Evolutionary conservation across 2,329 filamentous ascomycete genomes (phyloP), one percentile per base, ranked within the genome.

Genomic region (Colletotrichum lentis): DNA sequence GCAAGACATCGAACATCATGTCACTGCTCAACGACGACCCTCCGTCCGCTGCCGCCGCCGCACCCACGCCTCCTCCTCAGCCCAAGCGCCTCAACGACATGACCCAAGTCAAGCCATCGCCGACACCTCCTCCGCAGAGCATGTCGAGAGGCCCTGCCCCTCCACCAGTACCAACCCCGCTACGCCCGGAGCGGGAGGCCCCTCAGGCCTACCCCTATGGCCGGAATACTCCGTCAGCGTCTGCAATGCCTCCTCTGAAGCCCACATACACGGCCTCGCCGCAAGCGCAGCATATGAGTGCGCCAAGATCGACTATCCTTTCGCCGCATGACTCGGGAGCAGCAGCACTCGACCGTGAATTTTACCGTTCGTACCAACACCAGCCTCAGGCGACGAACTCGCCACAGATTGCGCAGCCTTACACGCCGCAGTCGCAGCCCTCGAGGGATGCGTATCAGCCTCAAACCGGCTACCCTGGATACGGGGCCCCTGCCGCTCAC

Each of bases 1-100:
- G 84, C n/a, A 90, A 89, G 78, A 88, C 84, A 8, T 89, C 87
- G 16, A 90, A 80, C 70, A 83, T 90, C 69, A 88, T 89, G 83
- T 86, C 86, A 0, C 76, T 90, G 69, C 80, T 90, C 3, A 89
- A 89, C 71, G 86, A 89, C 69, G 88, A 89, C 61, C 82, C 84
- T 8, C 79, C 79, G 3, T 78, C 82, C 6, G 78, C 83, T 7
- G 82, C 82, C n/a, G 50, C 66, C 35, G 55, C 66, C 22, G 62
- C 66, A 43, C 62, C 66, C 20, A 50, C 55, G 43, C 37, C 66
- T 6, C 58, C 66, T 10, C 66, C 66, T 46, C 78, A 81, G 58
- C 79, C 80, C 0, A 87, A 87, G 76, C 81, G 85, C 39, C 78
- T 87, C 37, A 77, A 70, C 47, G 85, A 87, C 62, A 79, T 87